phyloP scores from a whole-genome alignment of 495 filamentous ascomycete species.

The Penicillium coprophilum region DNA sequence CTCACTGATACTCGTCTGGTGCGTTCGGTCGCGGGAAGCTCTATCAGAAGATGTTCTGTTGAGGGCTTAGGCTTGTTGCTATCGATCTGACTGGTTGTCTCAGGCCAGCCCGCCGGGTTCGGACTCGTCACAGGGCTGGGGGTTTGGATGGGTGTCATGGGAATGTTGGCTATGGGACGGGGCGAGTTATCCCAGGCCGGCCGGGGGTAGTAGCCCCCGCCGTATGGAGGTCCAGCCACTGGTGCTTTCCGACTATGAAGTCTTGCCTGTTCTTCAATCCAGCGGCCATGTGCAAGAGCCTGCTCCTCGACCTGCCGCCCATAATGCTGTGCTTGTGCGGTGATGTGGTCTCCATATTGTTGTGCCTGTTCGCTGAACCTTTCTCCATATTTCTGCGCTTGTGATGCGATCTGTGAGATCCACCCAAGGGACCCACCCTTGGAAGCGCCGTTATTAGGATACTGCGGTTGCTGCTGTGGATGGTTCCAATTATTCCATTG shows the following conservation, averaged over 20 bases:
- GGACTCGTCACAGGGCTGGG: slow-evolving; percentile 7
- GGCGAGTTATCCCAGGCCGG: slow-evolving; percentile 12
- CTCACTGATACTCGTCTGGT: slow-evolving; percentile 36
- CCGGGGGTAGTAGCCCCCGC: not conserved
- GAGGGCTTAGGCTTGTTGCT: slow-evolving; percentile 2
- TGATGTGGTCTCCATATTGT: slow-evolving; percentile 45
- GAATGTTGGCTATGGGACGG: not conserved
- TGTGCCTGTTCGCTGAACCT: slow-evolving; percentile 43
- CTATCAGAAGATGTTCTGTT: not conserved
- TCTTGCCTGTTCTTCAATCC: slow-evolving; percentile 44
- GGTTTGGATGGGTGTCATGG: not conserved
- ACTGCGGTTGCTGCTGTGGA: slow-evolving; percentile 29
- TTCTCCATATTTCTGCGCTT: slow-evolving; percentile 48
- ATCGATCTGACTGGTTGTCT: not conserved
- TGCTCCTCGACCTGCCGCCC: slow-evolving; percentile 45
- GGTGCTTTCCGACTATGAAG: slow-evolving; percentile 30
- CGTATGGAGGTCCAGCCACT: not conserved
- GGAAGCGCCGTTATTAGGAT: slow-evolving; percentile 19
- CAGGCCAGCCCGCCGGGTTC: not conserved
- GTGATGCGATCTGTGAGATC: slow-evolving; percentile 37
- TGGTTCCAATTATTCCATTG: slow-evolving; percentile 36
- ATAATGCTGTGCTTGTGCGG: slow-evolving; percentile 42
- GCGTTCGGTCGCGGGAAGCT: slow-evolving; percentile 15
- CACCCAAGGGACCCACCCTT: slow-evolving; percentile 39
- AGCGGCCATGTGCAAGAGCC: slow-evolving; percentile 42